Evolutionary conservation across 345 rosid species (phyloP).

Genomic region (Diplotaxis tenuifolia): DNA sequence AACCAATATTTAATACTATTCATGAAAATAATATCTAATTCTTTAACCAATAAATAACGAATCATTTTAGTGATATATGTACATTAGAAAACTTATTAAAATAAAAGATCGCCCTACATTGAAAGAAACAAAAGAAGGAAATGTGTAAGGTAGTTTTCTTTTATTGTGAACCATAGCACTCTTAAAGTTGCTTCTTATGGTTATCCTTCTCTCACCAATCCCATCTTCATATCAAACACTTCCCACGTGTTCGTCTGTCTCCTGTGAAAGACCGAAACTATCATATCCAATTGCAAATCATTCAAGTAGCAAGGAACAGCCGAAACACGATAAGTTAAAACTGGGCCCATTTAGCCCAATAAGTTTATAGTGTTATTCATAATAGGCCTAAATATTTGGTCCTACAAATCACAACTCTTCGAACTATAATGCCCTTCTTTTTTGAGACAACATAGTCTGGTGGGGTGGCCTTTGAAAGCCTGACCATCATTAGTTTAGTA

Average conservation of each 20-base stretch:
- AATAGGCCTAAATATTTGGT: conserved; percentile 23
- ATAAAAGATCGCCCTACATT: not conserved
- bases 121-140: conserved; percentile 15
- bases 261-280: not conserved
- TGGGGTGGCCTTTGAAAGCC: conserved; percentile 22
- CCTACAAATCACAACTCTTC: conserved; percentile 24
- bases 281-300: conserved; percentile 1
- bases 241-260: conserved; percentile 17
- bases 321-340: not conserved
- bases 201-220: conserved; percentile 36
- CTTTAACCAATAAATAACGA: not conserved
- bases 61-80: not conserved
- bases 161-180: conserved; percentile 46
- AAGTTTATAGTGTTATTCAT: not conserved
- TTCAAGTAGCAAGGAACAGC: not conserved
- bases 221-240: conserved; percentile 29
- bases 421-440: conserved; percentile 11
- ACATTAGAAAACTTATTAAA: not conserved
- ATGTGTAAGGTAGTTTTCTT: conserved; percentile 46
- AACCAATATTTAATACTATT: not conserved
- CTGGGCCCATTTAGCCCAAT: conserved; percentile 29
- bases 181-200: conserved; percentile 47
- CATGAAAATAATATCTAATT: not conserved
- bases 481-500: not conserved
- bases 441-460: conserved; percentile 12